Conservation (phyloP, 805 yeast genomes). For the Clavispora carvajalis region DNA sequence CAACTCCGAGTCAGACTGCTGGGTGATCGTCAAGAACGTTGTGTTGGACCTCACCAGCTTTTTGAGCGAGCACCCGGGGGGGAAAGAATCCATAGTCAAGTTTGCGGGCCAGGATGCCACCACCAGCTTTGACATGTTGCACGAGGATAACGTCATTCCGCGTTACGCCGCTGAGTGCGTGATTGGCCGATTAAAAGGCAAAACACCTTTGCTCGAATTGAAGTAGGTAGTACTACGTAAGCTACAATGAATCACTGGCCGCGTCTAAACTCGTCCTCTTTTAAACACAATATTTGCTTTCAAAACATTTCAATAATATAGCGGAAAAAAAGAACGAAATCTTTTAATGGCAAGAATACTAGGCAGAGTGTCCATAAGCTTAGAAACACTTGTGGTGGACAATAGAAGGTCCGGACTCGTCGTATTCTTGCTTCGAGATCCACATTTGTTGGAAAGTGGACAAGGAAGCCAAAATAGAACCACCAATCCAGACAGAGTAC, state of each 20-base stretch:
- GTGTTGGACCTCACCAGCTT: conserved; percentile 46
- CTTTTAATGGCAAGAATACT: conserved; percentile 12
- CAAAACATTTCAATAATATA: conserved; percentile 10
- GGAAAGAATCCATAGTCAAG: conserved; percentile 47
- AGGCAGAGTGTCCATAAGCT: conserved; percentile 18
- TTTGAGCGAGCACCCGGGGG: conserved; percentile 53
- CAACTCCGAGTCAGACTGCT: conserved; percentile 42
- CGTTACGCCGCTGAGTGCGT: conserved; percentile 45
- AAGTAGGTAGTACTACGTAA: conserved; percentile 3
- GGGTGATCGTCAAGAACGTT: conserved; percentile 50
- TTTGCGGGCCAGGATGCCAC: conserved; percentile 47
- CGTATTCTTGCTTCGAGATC: conserved; percentile 99
- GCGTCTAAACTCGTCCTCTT: conserved; percentile 5
- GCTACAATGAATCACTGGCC: neutral
- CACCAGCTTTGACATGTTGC: conserved; percentile 48
- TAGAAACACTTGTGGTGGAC: conserved; percentile 95
- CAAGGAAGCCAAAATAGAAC: conserved; percentile 97
- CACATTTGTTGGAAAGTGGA: conserved; percentile 99
- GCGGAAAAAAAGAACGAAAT: conserved; percentile 6
- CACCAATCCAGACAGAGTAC: conserved; percentile 99
- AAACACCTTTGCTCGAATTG: conserved; percentile 36
- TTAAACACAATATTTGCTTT: conserved; percentile 10
- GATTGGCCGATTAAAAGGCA: conserved; percentile 48
- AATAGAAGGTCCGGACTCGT: conserved; percentile 99
- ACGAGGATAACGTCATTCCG: conserved; percentile 50